Evolutionary conservation across 768 basidiomycete species (phyloP), one percentile per base, ranked within the genome.

Genomic region (Tremella fuciformis): DNA sequence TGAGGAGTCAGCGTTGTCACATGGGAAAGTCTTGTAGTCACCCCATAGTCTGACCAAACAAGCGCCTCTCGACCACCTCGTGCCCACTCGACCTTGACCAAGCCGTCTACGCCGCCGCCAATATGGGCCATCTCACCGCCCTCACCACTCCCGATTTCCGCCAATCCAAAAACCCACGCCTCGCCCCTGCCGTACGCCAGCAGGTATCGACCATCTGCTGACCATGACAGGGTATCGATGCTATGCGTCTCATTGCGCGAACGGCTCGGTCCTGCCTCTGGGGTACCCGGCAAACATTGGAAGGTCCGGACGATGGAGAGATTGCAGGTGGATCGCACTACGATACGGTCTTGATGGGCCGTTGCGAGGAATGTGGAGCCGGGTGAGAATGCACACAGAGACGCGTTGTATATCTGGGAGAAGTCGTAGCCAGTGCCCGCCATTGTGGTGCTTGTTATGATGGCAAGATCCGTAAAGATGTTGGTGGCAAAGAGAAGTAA

Each of bases 31-130:
- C 3, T 34, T 26, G 4, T n/a, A 42, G 91, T 80, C 79, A 93
- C 92, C 67, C 88, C 89, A 87, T 89, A 89, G 66, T 92, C 88
- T 2, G 90, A 92, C 77, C 92, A 97, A 69, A 89, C 93, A 26
- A 96, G 78, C 3, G 96, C 80, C 15, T 84, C 85, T 38, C 88
- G 82, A 15, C 90, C 90, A 88, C 88, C 53, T 1, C 87, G 88
- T 0, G 88, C 88, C 92, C 92, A 97, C 70, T 93, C 89, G 16
- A 87, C 89, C 70, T 84, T 89, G 18, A 85, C 83, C 50, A 96
- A 83, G 11, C 92, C 87, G 80, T 94, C 92, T 22, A 85, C 82
- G 0, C 64, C 66, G n/a, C 71, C 66, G 13, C 55, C 65, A 8
- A 73, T 49, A 39, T 53, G 59, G 3, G 58, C 71, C 16, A 76